Base-by-base conservation (phyloP, 2,329 filamentous ascomycete genomes). In the Hawksworthiomyces lignivorus region DNA sequence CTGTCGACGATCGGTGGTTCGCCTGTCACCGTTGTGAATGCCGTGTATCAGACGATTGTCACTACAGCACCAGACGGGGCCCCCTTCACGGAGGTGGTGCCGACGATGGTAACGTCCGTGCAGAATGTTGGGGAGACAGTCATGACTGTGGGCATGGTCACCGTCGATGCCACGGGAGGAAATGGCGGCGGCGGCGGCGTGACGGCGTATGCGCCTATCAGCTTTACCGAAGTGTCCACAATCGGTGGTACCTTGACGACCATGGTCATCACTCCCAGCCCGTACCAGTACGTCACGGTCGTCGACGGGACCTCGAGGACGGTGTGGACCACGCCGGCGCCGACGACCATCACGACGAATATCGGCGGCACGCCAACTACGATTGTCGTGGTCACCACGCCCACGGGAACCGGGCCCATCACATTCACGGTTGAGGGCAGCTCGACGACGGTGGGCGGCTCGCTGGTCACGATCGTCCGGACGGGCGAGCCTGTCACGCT, bases 231-330 rank as follows among this genome's bases (percentile, higher is more conserved):
- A 4, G 38, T 52, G 3, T 39, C 44, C 2, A 45, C 43, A 12
- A 40, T 45, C 9, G 52, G 48, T 3, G 52, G 47, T 6, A 48
- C 47, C 2, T 31, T 30, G 11, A 47, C 36, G 3, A 49, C 53
- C 2, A 40, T 55, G n/a, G 53, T 53, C 1, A 45, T 29, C 3
- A 50, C 46, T 3, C 52, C 53, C 4, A 31, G 41, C 0, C 53
- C 54, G 2, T 48, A 51, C 6, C 53, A 46, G 14, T 54, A 50
- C 30, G 55, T 56, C 1, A 55, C 55, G 1, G 50, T 50, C 3
- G 31, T 54, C 2, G 53, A 54, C n/a, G 56, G 54, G 12, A 56
- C 51, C 1, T 37, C 41, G 14, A 55, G 52, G 7, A 56, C 52
- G 10, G 39, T 50, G 4, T 26, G 24, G 24, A 26, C 24, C 15